A percentile compares a stretch with the other conserved stretches of the same genome.
Conservation (phyloP, 139 green algal genomes). For the Coccomyxa sp. region DNA sequence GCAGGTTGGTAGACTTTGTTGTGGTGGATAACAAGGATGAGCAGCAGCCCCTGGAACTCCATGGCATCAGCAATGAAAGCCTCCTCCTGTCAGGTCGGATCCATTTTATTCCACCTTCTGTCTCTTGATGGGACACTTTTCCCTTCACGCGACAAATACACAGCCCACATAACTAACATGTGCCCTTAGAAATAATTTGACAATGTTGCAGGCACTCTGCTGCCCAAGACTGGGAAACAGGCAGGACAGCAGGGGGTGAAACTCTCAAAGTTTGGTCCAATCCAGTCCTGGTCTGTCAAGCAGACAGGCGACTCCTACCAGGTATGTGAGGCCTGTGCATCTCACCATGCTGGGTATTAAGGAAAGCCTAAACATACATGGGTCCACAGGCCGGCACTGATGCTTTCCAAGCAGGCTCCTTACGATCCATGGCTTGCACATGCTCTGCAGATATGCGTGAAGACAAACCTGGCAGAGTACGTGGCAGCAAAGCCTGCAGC, state of each 20-base stretch:
- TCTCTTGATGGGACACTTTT: not conserved
- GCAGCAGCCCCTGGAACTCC: slow-evolving; percentile 39
- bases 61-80: slow-evolving; percentile 9
- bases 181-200: not conserved
- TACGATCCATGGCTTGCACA: not conserved
- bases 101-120: not conserved
- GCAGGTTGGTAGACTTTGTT: slow-evolving; percentile 52
- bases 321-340: not conserved
- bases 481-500: slow-evolving; percentile 24
- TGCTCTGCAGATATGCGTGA: slow-evolving; percentile 22
- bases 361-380: too few relatives aligned
- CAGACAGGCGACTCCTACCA: not conserved
- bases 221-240: not conserved
- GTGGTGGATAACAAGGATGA: slow-evolving; percentile 28
- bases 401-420: not conserved
- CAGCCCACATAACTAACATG: not conserved
- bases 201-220: not conserved
- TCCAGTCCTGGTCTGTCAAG: not conserved
- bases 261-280: not conserved
- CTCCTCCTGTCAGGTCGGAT: slow-evolving; percentile 26
- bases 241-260: not conserved
- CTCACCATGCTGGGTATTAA: not conserved
- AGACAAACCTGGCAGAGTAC: slow-evolving; percentile 37
- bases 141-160: not conserved
- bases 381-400: not conserved